Conservation (phyloP, 2,329 filamentous ascomycete genomes). For the Monilinia aucupariae region DNA sequence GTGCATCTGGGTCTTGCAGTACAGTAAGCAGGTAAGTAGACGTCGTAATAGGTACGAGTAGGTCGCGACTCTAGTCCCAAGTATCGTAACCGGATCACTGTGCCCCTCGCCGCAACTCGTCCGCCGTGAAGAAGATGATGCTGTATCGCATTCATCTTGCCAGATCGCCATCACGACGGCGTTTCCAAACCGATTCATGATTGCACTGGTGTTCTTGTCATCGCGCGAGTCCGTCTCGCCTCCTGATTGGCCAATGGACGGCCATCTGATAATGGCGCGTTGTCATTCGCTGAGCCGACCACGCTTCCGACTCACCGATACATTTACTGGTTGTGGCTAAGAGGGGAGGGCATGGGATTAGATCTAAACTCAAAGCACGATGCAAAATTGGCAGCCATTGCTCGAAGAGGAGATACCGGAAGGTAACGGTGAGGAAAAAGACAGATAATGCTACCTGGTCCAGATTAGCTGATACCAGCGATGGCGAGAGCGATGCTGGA, state of each 20-base stretch:
- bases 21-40: too few relatives aligned
- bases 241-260: slow-evolving; percentile 13
- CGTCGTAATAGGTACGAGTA: background rate
- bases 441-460: background rate
- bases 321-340: background rate
- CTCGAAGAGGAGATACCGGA: background rate
- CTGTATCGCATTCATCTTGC: background rate
- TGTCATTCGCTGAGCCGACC: slow-evolving; percentile 14
- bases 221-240: background rate
- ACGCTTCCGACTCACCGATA: slow-evolving; percentile 12
- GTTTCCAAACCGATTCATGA: background rate
- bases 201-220: background rate
- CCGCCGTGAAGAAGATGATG: background rate
- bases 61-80: background rate
- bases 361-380: background rate
- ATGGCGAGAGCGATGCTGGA: background rate
- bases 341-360: background rate
- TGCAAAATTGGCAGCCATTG: background rate
- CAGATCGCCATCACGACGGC: background rate
- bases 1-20: slow-evolving; percentile 5
- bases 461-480: accelerated
- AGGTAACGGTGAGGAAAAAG: background rate
- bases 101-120: background rate
- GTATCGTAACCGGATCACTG: background rate
- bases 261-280: slow-evolving; percentile 8